These are phyloP conservation scores for Boletus calvinii DNA, from an alignment of 1,284 basidiomycete species.

Conservation along the genomic window DNA sequence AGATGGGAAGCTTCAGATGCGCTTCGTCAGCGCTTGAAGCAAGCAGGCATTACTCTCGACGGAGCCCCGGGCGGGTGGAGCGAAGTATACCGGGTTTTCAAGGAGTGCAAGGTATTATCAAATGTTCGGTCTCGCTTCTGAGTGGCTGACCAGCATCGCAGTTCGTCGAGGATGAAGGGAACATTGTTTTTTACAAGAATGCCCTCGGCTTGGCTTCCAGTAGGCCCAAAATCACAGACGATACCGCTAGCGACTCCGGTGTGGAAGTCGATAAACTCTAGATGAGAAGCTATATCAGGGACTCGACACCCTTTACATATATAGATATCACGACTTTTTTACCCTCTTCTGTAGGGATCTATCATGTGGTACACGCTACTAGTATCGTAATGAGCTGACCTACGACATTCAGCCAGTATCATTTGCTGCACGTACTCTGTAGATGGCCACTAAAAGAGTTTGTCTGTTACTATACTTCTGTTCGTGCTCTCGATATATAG, in stretches of 20 bases:
- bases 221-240: conserved; percentile 62
- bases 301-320: conserved; percentile 3
- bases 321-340: conserved; percentile 13
- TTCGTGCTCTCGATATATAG: too few relatives aligned
- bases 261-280: conserved; percentile 62
- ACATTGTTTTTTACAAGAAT: conserved; percentile 93
- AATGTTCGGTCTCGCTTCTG: background rate
- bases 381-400: background rate
- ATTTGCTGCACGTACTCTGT: too few relatives aligned
- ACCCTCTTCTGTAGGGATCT: background rate
- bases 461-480: too few relatives aligned
- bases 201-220: conserved; percentile 72
- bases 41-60: conserved; percentile 57
- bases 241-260: conserved; percentile 79
- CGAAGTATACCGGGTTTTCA: conserved; percentile 75
- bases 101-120: conserved; percentile 63
- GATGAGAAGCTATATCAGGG: conserved; percentile 8
- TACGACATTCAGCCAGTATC: background rate
- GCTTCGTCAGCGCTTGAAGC: conserved; percentile 76
- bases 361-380: background rate
- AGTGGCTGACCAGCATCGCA: conserved; percentile 31
- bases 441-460: too few relatives aligned
- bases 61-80: conserved; percentile 74
- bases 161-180: conserved; percentile 93
- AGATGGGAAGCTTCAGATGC: conserved; percentile 92